Percentiles rank a stretch among this genome's conserved stretches.
phyloP scores from a whole-genome alignment of 192 early-diverging fungal species.

The Obelidium mucronatum region DNA sequence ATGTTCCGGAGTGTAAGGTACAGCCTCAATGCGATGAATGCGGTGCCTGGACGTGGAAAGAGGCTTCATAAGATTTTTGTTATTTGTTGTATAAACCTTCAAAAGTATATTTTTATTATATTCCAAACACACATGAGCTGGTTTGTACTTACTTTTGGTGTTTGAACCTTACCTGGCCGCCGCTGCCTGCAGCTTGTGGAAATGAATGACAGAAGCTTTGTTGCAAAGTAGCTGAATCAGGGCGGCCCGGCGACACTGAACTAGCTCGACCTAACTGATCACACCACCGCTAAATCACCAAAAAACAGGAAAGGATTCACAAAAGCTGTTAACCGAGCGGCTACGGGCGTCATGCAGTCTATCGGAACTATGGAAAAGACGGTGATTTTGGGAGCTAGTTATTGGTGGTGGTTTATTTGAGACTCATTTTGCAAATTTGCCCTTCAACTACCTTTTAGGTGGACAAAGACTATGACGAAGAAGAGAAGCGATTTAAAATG shows the following conservation, averaged over 20 bases:
- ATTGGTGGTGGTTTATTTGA: no score
- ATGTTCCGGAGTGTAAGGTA: conserved; percentile 57
- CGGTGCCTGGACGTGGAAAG: conserved; percentile 73
- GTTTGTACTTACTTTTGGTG: no score
- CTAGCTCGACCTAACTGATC: no score
- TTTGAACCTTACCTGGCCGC: no score
- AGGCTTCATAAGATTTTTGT: not conserved
- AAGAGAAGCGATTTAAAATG: conserved; percentile 78
- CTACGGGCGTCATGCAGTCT: conserved; percentile 77
- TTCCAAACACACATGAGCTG: no score
- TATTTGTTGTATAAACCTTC: not conserved
- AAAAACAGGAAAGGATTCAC: conserved; percentile 76
- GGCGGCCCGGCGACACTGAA: no score
- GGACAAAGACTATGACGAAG: conserved; percentile 83
- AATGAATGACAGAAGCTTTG: no score
- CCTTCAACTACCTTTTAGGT: conserved; percentile 33
- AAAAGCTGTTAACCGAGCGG: conserved; percentile 80
- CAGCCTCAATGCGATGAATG: conserved; percentile 79
- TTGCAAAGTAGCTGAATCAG: no score
- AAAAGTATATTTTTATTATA: no score
- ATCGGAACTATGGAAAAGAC: conserved; percentile 81
- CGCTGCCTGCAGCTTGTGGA: no score
- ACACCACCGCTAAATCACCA: not conserved
- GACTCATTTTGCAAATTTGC: not conserved
- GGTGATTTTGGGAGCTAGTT: conserved; percentile 18